phyloP scores from a whole-genome alignment of 768 basidiomycete species.

The Rhodotorula kratochvilovae region DNA sequence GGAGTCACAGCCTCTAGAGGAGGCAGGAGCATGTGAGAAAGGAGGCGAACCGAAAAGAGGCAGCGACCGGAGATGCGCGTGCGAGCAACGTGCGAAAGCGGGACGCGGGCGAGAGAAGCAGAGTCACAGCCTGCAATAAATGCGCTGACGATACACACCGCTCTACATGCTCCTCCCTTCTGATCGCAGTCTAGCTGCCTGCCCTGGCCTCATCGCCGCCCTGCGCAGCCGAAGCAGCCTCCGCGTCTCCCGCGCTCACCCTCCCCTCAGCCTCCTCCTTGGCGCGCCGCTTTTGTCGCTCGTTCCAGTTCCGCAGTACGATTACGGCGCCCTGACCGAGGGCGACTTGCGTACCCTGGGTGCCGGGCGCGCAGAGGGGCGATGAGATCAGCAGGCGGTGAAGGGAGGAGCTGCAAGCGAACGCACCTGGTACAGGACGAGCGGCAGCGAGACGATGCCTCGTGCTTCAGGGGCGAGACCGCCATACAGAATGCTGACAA shows the following conservation, averaged over 20 bases:
- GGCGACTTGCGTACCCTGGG: neutral
- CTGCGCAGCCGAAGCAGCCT: neutral
- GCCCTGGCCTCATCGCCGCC: neutral
- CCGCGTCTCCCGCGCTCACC: neutral
- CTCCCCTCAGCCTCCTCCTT: neutral
- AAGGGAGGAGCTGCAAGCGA: slow-evolving; percentile 43
- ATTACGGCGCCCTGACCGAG: slow-evolving; percentile 17
- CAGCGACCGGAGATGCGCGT: too few relatives aligned
- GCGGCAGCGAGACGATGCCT: slow-evolving; percentile 42
- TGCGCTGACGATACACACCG: neutral
- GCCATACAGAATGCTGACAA: slow-evolving; percentile 43
- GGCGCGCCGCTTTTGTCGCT: slow-evolving; percentile 1
- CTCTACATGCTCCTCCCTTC: neutral
- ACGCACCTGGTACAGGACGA: slow-evolving; percentile 45
- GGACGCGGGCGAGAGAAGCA: too few relatives aligned
- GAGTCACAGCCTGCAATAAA: too few relatives aligned
- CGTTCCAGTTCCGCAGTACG: slow-evolving; percentile 40
- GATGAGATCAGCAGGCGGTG: neutral
- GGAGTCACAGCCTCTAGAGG: too few relatives aligned
- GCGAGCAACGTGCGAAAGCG: too few relatives aligned
- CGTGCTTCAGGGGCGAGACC: slow-evolving; percentile 31
- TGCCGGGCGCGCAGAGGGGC: too few relatives aligned
- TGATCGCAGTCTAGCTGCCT: neutral
- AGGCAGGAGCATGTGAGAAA: too few relatives aligned
- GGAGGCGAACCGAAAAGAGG: too few relatives aligned